Conservation (phyloP, 805 yeast genomes). For the Pichia occidentalis region DNA sequence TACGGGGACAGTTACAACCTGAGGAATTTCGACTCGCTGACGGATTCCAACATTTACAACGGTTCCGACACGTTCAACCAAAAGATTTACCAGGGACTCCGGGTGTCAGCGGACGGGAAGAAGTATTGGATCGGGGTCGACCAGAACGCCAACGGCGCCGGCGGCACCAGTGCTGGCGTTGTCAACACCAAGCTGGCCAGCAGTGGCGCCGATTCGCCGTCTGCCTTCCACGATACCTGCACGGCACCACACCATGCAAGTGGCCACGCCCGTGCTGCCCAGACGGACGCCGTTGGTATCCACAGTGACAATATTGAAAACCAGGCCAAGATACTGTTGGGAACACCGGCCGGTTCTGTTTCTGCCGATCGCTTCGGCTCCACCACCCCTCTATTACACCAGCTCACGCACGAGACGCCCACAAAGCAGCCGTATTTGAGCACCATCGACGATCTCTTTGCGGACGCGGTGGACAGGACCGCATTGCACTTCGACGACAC, state of each 20-base stretch:
- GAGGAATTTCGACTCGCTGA: constrained; percentile 75
- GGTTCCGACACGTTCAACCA: constrained; percentile 43
- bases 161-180: neutral
- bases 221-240: no score
- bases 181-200: neutral
- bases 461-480: neutral
- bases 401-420: neutral
- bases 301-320: constrained; percentile 1
- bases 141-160: neutral
- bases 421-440: constrained; percentile 3
- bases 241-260: no score
- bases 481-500: neutral
- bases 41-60: constrained; percentile 21
- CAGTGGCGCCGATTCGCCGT: no score
- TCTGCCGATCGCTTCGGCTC: neutral
- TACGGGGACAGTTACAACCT: constrained; percentile 74
- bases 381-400: constrained; percentile 9
- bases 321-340: neutral
- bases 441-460: constrained; percentile 8
- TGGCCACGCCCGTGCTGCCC: constrained; percentile 5
- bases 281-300: constrained; percentile 13
- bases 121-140: constrained; percentile 66
- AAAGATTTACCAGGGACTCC: constrained; percentile 72
- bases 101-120: constrained; percentile 74
- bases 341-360: neutral